phyloP scores from a whole-genome alignment of 2,329 filamentous ascomycete species.

The Cordyceps cateniannulata region DNA sequence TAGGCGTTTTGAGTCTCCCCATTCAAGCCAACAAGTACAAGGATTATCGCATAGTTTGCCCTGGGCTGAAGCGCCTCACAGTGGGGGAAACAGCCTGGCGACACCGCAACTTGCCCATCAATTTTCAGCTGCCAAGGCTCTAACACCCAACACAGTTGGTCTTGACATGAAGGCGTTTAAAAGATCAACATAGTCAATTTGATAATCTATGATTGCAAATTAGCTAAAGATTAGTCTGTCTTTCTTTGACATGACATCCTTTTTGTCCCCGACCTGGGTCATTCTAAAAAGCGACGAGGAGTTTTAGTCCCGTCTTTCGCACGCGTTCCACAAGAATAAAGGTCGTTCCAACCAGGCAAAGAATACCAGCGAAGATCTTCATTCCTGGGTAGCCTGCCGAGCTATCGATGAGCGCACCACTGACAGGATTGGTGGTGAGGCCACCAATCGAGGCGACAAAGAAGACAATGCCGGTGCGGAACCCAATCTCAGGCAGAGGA shows the following conservation, averaged over 20 bases:
- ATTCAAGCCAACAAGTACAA: neutral
- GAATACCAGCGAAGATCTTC: constrained; percentile 31
- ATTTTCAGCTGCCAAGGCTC: constrained; percentile 9
- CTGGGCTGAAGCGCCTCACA: neutral
- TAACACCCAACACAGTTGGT: neutral
- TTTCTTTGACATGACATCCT: no score
- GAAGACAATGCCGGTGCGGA: constrained; percentile 35
- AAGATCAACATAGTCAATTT: neutral
- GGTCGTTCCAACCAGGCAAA: constrained; percentile 25
- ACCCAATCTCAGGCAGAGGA: constrained; percentile 47
- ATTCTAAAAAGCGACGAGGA: constrained; percentile 13
- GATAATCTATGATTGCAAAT: neutral
- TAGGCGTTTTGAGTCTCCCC: neutral
- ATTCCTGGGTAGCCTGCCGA: constrained; percentile 26
- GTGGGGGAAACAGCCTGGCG: neutral
- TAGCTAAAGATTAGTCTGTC: neutral
- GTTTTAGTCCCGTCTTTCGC: constrained; percentile 21
- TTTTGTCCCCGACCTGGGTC: neutral
- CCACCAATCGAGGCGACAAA: constrained; percentile 49
- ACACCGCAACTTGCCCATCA: neutral
- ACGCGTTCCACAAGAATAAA: constrained; percentile 21
- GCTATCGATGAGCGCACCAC: constrained; percentile 35
- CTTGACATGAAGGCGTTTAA: neutral
- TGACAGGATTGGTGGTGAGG: constrained; percentile 51
- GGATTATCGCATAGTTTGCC: neutral